Evolutionary conservation across 768 basidiomycete species (phyloP).

Genomic region (Tubosaeta sp.): DNA sequence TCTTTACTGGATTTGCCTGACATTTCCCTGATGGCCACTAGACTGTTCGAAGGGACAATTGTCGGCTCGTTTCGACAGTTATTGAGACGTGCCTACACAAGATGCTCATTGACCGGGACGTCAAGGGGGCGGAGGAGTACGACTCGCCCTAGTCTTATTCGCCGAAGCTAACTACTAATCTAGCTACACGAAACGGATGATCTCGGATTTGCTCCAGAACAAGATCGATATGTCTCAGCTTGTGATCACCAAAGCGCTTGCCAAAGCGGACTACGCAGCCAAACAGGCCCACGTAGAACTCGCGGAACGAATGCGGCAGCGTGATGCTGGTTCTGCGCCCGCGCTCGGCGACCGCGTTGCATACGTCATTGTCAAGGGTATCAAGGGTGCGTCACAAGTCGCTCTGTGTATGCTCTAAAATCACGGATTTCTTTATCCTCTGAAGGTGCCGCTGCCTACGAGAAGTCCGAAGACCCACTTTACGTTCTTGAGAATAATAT

Average conservation of each 20-base stretch:
- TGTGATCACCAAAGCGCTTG: conserved; percentile 95
- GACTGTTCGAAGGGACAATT: conserved; percentile 98
- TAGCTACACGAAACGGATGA: conserved; percentile 91
- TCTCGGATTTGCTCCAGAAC: conserved; percentile 92
- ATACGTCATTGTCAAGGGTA: conserved; percentile 96
- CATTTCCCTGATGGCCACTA: conserved; percentile 27
- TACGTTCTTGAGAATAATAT: conserved; percentile 98
- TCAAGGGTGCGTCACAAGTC: conserved; percentile 61
- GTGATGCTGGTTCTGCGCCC: conserved; percentile 96
- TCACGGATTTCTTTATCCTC: neutral
- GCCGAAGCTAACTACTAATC: conserved; percentile 13
- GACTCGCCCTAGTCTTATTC: conserved; percentile 23
- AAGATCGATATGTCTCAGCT: conserved; percentile 98
- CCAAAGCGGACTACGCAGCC: conserved; percentile 88
- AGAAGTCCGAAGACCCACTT: conserved; percentile 97
- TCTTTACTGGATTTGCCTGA: neutral
- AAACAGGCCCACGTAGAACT: conserved; percentile 98
- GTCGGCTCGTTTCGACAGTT: conserved; percentile 95
- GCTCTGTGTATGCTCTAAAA: neutral
- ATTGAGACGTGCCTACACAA: conserved; percentile 98
- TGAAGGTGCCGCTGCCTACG: conserved; percentile 93
- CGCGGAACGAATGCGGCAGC: conserved; percentile 91
- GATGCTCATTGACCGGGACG: conserved; percentile 94
- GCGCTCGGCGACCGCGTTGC: conserved; percentile 98
- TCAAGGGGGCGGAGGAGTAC: conserved; percentile 89